Conservation (phyloP, 305 asterid genomes). For the Vinca major region DNA sequence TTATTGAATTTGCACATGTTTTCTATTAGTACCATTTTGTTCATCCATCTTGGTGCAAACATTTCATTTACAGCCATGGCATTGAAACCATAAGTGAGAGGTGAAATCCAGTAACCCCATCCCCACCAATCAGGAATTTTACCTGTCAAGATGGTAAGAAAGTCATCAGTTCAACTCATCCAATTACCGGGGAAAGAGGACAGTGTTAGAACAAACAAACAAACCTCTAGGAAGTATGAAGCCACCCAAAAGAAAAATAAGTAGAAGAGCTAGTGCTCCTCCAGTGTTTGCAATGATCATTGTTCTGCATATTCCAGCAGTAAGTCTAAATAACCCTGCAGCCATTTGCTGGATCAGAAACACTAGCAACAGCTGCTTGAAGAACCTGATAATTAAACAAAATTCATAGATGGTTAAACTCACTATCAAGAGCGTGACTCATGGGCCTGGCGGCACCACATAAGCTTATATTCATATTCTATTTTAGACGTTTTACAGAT, state of each 20-base stretch:
- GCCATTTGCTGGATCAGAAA: conserved; percentile 90
- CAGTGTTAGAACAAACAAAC: too few species aligned
- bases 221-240: conserved; percentile 80
- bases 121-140: conserved; percentile 90
- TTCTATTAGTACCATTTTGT: conserved; percentile 39
- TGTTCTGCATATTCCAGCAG: conserved; percentile 73
- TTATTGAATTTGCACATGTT: background rate
- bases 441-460: too few species aligned
- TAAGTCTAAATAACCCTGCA: conserved; percentile 67
- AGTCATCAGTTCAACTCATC: background rate
- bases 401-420: background rate
- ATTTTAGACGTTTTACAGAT: too few species aligned
- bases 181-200: background rate
- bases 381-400: conserved; percentile 45
- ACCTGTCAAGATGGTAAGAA: conserved; percentile 27
- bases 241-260: conserved; percentile 76
- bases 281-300: conserved; percentile 87
- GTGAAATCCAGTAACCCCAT: conserved; percentile 92
- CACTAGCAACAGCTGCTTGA: conserved; percentile 65
- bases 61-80: conserved; percentile 73
- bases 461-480: too few species aligned
- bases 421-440: background rate
- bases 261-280: conserved; percentile 61
- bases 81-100: conserved; percentile 63
- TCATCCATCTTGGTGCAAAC: conserved; percentile 86